These are phyloP conservation scores for Populus deltoides DNA, from an alignment of 345 rosid genomes.

Conservation along the genomic window DNA sequence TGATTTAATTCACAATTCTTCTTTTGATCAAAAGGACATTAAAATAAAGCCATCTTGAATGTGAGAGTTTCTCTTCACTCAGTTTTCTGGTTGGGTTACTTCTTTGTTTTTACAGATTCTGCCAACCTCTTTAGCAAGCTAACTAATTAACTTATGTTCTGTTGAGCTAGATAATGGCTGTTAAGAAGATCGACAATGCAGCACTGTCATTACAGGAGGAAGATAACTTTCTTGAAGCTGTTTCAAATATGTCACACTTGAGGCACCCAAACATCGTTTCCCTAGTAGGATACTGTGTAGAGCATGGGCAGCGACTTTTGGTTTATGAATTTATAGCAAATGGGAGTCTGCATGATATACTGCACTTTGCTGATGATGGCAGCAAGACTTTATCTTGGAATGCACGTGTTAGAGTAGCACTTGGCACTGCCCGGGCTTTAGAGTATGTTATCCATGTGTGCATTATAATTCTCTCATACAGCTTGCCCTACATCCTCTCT, in stretches of 20 bases:
- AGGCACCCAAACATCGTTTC: constrained; percentile 91
- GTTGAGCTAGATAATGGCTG: constrained; percentile 59
- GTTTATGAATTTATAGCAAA: constrained; percentile 75
- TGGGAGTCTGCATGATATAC: constrained; percentile 80
- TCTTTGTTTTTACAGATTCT: neutral
- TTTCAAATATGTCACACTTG: constrained; percentile 87
- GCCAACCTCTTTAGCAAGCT: neutral
- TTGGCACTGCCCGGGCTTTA: constrained; percentile 93
- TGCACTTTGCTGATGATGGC: constrained; percentile 75
- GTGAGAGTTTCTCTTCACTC: neutral
- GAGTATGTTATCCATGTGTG: constrained; percentile 61
- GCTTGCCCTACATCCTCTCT: constrained; percentile 8
- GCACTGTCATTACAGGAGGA: constrained; percentile 90
- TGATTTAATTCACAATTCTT: neutral
- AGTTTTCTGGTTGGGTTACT: neutral
- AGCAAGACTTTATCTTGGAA: constrained; percentile 77
- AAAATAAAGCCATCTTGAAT: neutral
- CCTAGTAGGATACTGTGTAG: constrained; percentile 82
- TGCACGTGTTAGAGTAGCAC: constrained; percentile 96
- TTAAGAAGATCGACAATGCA: constrained; percentile 93
- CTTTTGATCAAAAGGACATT: neutral
- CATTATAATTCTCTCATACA: constrained; percentile 3
- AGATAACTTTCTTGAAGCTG: constrained; percentile 86
- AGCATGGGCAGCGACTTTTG: constrained; percentile 94
- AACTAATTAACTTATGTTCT: constrained; percentile 16